Evolutionary conservation across 2,329 filamentous ascomycete species (phyloP), one percentile per base, ranked within the genome.

Genomic region (Trichoderma sp.): DNA sequence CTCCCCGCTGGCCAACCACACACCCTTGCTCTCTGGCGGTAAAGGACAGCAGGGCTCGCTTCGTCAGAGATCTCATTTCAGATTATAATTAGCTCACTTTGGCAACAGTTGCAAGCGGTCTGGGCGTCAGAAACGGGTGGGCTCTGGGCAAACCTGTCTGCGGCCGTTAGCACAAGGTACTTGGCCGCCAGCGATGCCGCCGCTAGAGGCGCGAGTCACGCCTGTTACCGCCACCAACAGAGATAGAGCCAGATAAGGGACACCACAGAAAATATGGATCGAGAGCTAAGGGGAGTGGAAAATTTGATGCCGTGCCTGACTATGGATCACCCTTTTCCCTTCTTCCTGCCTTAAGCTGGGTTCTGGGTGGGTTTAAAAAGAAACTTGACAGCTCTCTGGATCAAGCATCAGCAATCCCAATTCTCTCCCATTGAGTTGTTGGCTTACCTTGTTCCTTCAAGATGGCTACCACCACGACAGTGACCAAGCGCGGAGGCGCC

Each of bases 261-360:
- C 57, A 70, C 39, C 57, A 62, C 67, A 70, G 56, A 61, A 70
- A 70, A 61, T 53, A 53, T 70, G 67, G 67, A 70, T 53, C 67
- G 32, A 36, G 18, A 21, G 67, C 57, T 26, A 70, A 58, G 57
- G 56, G 39, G 56, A 70, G 57, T 62, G 67, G 67, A 70, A 70
- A 70, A 70, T 70, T 70, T 70, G 67, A 70, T 62, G 43, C 67
- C 56, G 56, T 70, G 67, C 56, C 67, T 51, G 67, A 70, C 67
- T 70, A 70, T 70, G 67, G 67, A 70, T 47, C 67, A 61, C 67
- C 67, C 30, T 70, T 24, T 32, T 62, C 36, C 34, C 39, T 61
- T 62, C 39, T 62, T 62, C 61, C 39, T 62, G 56, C 57, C 39
- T 70, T 70, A 69, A 51, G 66, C 56, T 69, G 56, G 65, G 65